A percentile compares a stretch with the other conserved stretches of the same genome.
Conservation (phyloP, 176 grass and related monocot genomes). For the Pharus latifolius region DNA sequence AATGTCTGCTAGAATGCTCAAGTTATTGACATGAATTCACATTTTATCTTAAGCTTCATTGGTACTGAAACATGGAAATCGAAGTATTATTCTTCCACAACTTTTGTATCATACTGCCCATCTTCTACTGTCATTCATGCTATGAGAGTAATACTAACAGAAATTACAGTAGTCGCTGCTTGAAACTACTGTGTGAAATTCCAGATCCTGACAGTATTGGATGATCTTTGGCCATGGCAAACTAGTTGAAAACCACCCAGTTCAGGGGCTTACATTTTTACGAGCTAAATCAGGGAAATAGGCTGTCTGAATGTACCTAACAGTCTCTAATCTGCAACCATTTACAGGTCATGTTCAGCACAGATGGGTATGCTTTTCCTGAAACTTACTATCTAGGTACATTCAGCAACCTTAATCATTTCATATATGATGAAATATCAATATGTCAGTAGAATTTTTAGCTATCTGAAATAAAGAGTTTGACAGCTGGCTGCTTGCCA, state of each 20-base stretch:
- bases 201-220: no score
- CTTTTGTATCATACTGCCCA: neutral
- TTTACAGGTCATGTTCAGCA: constrained; percentile 95
- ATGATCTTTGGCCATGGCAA: no score
- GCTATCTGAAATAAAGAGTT: neutral
- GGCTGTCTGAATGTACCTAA: no score
- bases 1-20: neutral
- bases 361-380: constrained; percentile 97
- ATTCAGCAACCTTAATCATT: constrained; percentile 8
- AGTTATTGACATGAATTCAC: neutral
- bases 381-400: constrained; percentile 93
- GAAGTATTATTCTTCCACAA: neutral
- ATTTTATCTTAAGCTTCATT: neutral
- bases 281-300: no score
- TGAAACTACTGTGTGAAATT: no score
- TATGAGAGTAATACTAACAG: neutral
- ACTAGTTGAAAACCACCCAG: no score
- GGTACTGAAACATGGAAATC: neutral
- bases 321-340: constrained; percentile 24
- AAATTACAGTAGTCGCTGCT: no score
- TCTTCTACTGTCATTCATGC: neutral
- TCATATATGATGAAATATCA: neutral
- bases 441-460: neutral
- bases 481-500: neutral
- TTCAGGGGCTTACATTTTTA: no score